Evolutionary conservation across 2,329 filamentous ascomycete genomes (phyloP).

Genomic region (Penicillium sp.): DNA sequence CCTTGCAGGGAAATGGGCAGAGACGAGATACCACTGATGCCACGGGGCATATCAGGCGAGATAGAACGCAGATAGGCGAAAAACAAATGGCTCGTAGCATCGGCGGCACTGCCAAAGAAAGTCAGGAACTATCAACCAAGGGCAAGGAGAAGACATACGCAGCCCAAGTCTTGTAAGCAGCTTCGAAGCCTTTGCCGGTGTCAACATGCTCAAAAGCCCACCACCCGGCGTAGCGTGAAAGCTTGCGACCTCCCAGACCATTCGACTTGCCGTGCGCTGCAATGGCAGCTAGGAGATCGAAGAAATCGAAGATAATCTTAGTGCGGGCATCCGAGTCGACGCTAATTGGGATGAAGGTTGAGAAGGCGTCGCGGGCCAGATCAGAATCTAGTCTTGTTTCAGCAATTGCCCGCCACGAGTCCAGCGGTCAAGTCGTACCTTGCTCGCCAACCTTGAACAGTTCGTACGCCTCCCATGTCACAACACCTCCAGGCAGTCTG

Average conservation of each 20-base stretch:
- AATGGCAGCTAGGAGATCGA: slow-evolving; percentile 85
- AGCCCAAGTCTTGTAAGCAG: slow-evolving; percentile 86
- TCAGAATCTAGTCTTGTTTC: slow-evolving; percentile 67
- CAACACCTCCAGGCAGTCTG: slow-evolving; percentile 81
- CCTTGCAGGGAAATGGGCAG: slow-evolving; percentile 89
- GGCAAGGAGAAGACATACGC: slow-evolving; percentile 52
- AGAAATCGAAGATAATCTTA: slow-evolving; percentile 93
- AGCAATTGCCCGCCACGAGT: slow-evolving; percentile 18
- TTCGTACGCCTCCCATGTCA: slow-evolving; percentile 96
- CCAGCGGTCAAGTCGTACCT: slow-evolving; percentile 53
- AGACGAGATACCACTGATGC: slow-evolving; percentile 74
- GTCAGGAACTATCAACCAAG: slow-evolving; percentile 28
- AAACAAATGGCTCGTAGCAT: slow-evolving; percentile 95
- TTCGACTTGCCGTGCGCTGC: slow-evolving; percentile 92
- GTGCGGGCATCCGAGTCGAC: slow-evolving; percentile 82
- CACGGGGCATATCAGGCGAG: slow-evolving; percentile 69
- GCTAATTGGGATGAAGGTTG: slow-evolving; percentile 92
- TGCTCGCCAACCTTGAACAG: slow-evolving; percentile 91
- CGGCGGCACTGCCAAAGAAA: slow-evolving; percentile 65
- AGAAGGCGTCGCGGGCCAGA: slow-evolving; percentile 88
- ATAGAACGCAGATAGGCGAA: slow-evolving; percentile 94
- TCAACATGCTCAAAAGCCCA: slow-evolving; percentile 96
- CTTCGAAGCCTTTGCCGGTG: slow-evolving; percentile 86
- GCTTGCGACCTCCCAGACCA: slow-evolving; percentile 85
- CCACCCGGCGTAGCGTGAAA: slow-evolving; percentile 95